A percentile compares a stretch with the other conserved stretches of the same genome.
phyloP scores from a whole-genome alignment of 768 basidiomycete genomes.

The Xanthoconium purpureum region DNA sequence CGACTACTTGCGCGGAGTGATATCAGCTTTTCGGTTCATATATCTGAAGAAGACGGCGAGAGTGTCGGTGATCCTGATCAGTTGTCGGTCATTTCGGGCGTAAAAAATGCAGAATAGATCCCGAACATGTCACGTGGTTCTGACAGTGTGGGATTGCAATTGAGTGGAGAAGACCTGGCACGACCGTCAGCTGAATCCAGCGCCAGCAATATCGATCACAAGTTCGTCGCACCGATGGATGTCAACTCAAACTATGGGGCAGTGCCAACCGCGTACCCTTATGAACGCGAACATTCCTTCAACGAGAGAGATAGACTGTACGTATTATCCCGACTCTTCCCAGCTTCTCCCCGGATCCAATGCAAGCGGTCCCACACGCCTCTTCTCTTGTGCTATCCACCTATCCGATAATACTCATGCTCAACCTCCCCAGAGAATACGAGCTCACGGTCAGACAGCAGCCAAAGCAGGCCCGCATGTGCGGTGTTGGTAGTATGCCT shows the following conservation, averaged over 20 bases:
- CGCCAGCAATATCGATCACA: conserved; percentile 1
- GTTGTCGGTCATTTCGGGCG: no score
- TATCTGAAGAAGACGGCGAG: no score
- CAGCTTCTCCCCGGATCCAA: conserved; percentile 4
- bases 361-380: conserved; percentile 1
- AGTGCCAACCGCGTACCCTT: conserved; percentile 27
- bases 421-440: conserved; percentile 61
- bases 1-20: no score
- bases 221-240: conserved; percentile 19
- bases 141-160: conserved; percentile 11
- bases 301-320: conserved; percentile 39
- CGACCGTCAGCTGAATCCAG: background rate
- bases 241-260: conserved; percentile 23
- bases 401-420: conserved; percentile 1
- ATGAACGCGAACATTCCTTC: conserved; percentile 27
- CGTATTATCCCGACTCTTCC: conserved; percentile 7
- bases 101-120: no score
- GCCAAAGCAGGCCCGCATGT: conserved; percentile 90
- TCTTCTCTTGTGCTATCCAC: conserved; percentile 12
- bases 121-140: conserved; percentile 11
- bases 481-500: conserved; percentile 80
- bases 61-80: no score
- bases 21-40: no score
- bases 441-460: conserved; percentile 85
- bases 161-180: background rate